Evolutionary conservation across 1,139 yeast genomes (phyloP), one percentile per base, ranked within the genome.

Genomic region (Pichia sp.): DNA sequence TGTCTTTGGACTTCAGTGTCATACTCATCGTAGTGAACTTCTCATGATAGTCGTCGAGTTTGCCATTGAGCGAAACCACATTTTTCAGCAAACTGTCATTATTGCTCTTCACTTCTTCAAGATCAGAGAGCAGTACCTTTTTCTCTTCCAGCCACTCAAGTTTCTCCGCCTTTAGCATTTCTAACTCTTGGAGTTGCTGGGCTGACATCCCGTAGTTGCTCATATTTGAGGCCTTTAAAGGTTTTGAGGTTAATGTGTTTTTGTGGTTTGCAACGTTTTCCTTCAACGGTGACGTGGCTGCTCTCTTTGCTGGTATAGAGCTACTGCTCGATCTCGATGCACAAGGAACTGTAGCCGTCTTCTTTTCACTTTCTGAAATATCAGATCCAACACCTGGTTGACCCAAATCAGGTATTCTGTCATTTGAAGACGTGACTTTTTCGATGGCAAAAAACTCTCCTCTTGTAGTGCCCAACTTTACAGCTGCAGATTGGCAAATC

Each of bases 221-320:
- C 6, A 62, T 54, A 13, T 59, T 40, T 1, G 63, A 46, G 2
- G 66, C 63, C 23, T 66, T 68, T 42, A 71, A 59, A 0, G 73
- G 61, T 59, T 70, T 67, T 1, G 72, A 68, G 0, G 75, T 66
- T 42, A 65, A 50, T 30, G 60, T 60, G 61, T 62, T 63, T 43
- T 64, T 64, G 10, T 52, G 51, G 7, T 58, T 45, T 11, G 45
- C 51, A 5, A 34, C 67, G 50, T 69, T 67, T 32, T 80, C 70
- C 61, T 82, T 84, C 32, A 81, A 76, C 0, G 90, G 90, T 0
- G 90, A 84, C 0, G 87, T 74, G 0, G 90, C 87, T 0, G 79
- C 75, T 59, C 92, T 73, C 62, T 85, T 85, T 1, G 86, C 74
- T 2, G 90, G 90, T 15, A 85, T 61, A 61, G 76, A 52, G 15